Conservation (phyloP, 2,329 filamentous ascomycete genomes). For the Endothia cerciana region DNA sequence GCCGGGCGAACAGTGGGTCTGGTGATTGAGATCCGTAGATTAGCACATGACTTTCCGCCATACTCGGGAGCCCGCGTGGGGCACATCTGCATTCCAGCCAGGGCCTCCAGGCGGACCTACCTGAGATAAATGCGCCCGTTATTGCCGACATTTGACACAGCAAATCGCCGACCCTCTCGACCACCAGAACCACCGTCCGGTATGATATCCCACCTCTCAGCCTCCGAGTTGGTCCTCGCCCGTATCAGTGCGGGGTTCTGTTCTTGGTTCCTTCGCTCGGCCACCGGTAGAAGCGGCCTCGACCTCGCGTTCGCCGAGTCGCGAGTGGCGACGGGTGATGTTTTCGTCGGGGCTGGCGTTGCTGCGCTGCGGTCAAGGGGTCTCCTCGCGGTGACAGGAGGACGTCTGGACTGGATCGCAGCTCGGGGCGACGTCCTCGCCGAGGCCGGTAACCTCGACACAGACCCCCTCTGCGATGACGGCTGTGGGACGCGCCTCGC, state of each 20-base stretch:
- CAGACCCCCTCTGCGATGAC: slow-evolving; percentile 13
- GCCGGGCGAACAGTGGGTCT: slow-evolving; percentile 66
- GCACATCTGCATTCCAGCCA: background rate
- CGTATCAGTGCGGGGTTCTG: slow-evolving; percentile 41
- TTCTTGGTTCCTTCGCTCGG: slow-evolving; percentile 51
- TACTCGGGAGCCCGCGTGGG: no score
- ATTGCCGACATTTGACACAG: slow-evolving; percentile 80
- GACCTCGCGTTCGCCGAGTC: slow-evolving; percentile 31
- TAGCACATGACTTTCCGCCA: background rate
- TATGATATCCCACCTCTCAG: slow-evolving; percentile 59
- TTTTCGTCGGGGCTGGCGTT: background rate
- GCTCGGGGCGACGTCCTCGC: slow-evolving; percentile 21
- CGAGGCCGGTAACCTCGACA: slow-evolving; percentile 21
- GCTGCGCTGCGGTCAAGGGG: slow-evolving; percentile 14
- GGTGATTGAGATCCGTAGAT: slow-evolving; percentile 20
- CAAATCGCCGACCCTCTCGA: slow-evolving; percentile 73
- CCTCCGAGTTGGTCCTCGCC: slow-evolving; percentile 56
- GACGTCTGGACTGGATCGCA: slow-evolving; percentile 21
- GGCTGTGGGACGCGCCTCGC: slow-evolving; percentile 16
- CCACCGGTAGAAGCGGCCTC: slow-evolving; percentile 49
- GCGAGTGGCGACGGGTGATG: slow-evolving; percentile 21
- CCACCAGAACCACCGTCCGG: slow-evolving; percentile 64
- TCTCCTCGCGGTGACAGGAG: slow-evolving; percentile 18
- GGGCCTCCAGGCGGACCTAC: slow-evolving; percentile 50
- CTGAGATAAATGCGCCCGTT: slow-evolving; percentile 82